Conservation (phyloP, 192 early-diverging fungal species). For the Dispira simplex region DNA sequence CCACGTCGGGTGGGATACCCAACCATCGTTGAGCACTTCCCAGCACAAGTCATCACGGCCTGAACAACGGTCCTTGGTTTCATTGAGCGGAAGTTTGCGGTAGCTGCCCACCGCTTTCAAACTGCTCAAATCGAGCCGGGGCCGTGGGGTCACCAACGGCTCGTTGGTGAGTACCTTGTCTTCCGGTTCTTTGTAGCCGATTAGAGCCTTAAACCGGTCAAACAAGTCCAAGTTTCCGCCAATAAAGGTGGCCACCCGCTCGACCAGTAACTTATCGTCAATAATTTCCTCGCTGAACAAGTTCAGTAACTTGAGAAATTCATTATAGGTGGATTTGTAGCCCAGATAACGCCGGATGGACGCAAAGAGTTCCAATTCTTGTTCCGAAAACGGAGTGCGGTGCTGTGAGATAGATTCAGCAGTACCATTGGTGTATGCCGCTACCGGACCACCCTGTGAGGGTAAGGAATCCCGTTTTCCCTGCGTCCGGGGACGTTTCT, state of each 20-base stretch:
- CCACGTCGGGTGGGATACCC: slow-evolving; percentile 87
- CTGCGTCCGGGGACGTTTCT: slow-evolving; percentile 7
- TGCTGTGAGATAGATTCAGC: slow-evolving; percentile 2
- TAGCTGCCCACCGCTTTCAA: slow-evolving; percentile 31
- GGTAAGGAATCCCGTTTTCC: slow-evolving; percentile 1
- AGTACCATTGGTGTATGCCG: not conserved
- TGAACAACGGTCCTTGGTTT: slow-evolving; percentile 45
- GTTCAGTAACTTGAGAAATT: slow-evolving; percentile 93
- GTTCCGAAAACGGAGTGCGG: slow-evolving; percentile 31
- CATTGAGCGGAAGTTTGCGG: slow-evolving; percentile 26
- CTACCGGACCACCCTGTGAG: not conserved
- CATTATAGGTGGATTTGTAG: slow-evolving; percentile 79
- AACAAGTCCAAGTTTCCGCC: slow-evolving; percentile 70
- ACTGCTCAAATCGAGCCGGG: slow-evolving; percentile 17
- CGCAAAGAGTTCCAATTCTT: slow-evolving; percentile 93
- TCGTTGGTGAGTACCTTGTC: slow-evolving; percentile 15
- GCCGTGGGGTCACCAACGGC: slow-evolving; percentile 19
- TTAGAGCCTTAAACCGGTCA: slow-evolving; percentile 74
- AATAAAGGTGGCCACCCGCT: slow-evolving; percentile 75
- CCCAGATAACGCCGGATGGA: slow-evolving; percentile 72
- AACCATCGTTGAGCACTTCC: slow-evolving; percentile 95
- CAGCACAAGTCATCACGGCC: slow-evolving; percentile 84
- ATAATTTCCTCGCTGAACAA: slow-evolving; percentile 89
- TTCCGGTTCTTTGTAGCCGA: slow-evolving; percentile 33
- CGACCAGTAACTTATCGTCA: slow-evolving; percentile 66